These are phyloP conservation scores for Funneliformis geosporum DNA, from an alignment of 192 early-diverging fungal genomes.

Conservation along the genomic window DNA sequence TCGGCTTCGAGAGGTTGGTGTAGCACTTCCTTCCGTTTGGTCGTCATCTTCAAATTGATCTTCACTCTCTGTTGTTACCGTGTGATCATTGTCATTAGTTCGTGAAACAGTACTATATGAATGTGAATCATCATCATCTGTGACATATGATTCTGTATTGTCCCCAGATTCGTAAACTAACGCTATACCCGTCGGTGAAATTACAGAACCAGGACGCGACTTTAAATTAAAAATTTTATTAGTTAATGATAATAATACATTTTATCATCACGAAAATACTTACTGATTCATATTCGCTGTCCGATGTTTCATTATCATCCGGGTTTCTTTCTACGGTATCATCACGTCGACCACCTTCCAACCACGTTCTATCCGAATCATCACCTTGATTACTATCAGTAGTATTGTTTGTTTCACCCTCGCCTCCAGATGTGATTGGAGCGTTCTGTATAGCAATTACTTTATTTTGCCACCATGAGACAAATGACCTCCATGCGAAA, in stretches of 20 bases:
- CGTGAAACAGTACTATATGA: not conserved
- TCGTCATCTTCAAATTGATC: constrained; percentile 5
- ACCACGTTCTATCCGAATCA: constrained; percentile 10
- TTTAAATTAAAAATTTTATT: not conserved
- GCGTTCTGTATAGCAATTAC: too few species aligned
- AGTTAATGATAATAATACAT: not conserved
- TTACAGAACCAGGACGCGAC: constrained; percentile 11
- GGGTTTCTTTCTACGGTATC: not conserved
- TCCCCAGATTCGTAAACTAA: not conserved
- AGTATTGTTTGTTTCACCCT: not conserved
- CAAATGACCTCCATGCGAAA: constrained; percentile 50
- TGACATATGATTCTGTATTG: constrained; percentile 21
- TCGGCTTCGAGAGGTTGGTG: constrained; percentile 22
- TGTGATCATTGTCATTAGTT: not conserved
- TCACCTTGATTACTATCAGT: not conserved
- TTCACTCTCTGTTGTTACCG: not conserved
- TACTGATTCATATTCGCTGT: constrained; percentile 20
- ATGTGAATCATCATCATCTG: constrained; percentile 16
- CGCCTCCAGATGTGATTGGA: not conserved
- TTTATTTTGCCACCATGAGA: constrained; percentile 35
- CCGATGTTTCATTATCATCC: not conserved
- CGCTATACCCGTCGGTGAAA: not conserved
- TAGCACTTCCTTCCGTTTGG: constrained; percentile 12
- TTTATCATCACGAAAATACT: not conserved
- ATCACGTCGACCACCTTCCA: not conserved